These are phyloP conservation scores for Huntiella bhutanensis DNA, from an alignment of 2,329 filamentous ascomycete species.

Conservation along the genomic window DNA sequence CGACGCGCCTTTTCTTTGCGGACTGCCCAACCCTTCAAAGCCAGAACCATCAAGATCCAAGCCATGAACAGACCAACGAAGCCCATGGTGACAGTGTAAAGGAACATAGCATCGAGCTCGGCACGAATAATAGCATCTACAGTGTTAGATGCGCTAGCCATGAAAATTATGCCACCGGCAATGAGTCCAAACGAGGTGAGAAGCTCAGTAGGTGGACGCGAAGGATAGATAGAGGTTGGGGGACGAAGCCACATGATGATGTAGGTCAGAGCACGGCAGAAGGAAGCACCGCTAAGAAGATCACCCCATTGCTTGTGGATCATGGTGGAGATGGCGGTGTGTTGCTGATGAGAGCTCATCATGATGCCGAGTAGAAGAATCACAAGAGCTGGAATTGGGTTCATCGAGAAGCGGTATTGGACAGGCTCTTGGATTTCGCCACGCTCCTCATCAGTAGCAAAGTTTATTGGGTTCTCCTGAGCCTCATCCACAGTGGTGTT, in stretches of 20 bases:
- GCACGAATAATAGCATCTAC: conserved; percentile 60
- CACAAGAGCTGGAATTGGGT: conserved; percentile 72
- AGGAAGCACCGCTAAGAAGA: conserved; percentile 61
- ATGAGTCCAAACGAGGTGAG: conserved; percentile 73
- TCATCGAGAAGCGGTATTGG: conserved; percentile 58
- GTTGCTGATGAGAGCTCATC: conserved; percentile 87
- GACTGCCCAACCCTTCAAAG: conserved; percentile 73
- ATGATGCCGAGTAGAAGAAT: conserved; percentile 78
- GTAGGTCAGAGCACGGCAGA: conserved; percentile 65
- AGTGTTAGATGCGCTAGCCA: conserved; percentile 67
- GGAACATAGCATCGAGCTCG: conserved; percentile 74
- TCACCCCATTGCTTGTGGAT: conserved; percentile 88
- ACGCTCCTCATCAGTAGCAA: conserved; percentile 15
- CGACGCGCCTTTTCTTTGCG: conserved; percentile 21
- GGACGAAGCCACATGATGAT: conserved; percentile 61
- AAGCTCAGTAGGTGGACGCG: conserved; percentile 79
- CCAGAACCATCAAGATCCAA: conserved; percentile 58
- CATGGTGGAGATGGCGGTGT: conserved; percentile 71
- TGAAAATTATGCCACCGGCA: conserved; percentile 75
- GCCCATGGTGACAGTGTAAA: conserved; percentile 77
- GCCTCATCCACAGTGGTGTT: conserved; percentile 29
- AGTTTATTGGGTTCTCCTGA: conserved; percentile 26
- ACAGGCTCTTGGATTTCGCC: conserved; percentile 30
- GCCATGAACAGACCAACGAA: conserved; percentile 69
- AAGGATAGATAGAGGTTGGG: conserved; percentile 60